Base-by-base conservation (phyloP, 208 protist genomes). In the Trypanosoma caninum region DNA sequence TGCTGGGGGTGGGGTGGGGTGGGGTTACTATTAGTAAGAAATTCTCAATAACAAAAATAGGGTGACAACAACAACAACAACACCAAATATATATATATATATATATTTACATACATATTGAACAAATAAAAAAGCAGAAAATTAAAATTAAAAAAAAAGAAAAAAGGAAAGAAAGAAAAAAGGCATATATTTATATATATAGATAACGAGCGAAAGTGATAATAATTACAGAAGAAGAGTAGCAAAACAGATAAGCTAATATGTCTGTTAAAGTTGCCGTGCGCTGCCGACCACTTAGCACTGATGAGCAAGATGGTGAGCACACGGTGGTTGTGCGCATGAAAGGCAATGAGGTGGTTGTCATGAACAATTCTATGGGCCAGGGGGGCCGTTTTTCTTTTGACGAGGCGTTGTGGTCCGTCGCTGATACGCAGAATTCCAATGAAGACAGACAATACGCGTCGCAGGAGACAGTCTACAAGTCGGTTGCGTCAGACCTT, bases 191-290 rank as follows among this genome's bases (percentile, higher is more conserved):
- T 30, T 35, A 59, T 45, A 44, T 44, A 59, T 47, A 64, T 35
- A 34, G 28, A 64, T 45, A 45, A 35, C 45, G 27, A 59, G 16
- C n/a, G n/a, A n/a, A n/a, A n/a, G n/a, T n/a, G n/a, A n/a, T n/a
- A n/a, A n/a, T n/a, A n/a, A n/a, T n/a, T n/a, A n/a, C n/a, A n/a
- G n/a, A n/a, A n/a, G n/a, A 11, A 42, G 9, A 41, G 22, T 25
- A 13, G 10, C 35, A 7, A 8, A 65, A 27, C n/a, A 59, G 22
- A 16, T 16, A 8, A 62, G 11, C 9, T 25, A 65, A 35, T 13
- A 90, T 92, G 80, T 85, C 80, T 41, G 84, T 95, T 28, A 85
- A 85, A 52, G 89, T 95, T 10, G 85, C 82, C 5, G 83, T 93
- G 20, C 74, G 89, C 2, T 80, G 80, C 22, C 68, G 85, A 2